Base-by-base conservation (phyloP, 345 rosid species). In the Sonneratia alba region DNA sequence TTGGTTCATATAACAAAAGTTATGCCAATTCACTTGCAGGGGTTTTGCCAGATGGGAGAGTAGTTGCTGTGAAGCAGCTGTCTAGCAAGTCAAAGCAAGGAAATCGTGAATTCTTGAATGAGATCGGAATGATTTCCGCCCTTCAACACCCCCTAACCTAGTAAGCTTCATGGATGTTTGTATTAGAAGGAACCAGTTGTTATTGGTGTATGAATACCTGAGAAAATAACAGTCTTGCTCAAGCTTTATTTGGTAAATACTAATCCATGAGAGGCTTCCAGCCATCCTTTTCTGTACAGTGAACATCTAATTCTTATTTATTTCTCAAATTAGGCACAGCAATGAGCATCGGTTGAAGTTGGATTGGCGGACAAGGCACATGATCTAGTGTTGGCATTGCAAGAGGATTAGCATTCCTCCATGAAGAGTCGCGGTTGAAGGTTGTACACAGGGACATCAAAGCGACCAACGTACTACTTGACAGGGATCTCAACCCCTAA, bases 111-210 rank as follows among this genome's bases (percentile, higher is more conserved):
- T 73, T 73, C 55, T 27, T 73, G 36, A 73, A 53, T 66, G 75
- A 73, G 70, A 51, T 73, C 22, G 75, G 75, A 53, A 73, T 73
- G 75, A 73, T 73, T 36, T 73, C 75, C 15, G 75, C 75, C 22
- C 66, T 73, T 37, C 75, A 73, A 9, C 75, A 73, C n/a, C n/a
- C 55, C 70, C n/a, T 10, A 70, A 73, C 53, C 75, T 73, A n/a
- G 70, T 73, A 73, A 73, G 69, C 75, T 73, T n/a, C 53, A 65
- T 9, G 75, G 75, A 4, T 73, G 70, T n/a, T 38, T 73, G 70
- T 27, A 12, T n/a, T 66, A 13, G 70, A 73, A 65, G 75, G 40
- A 73, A 73, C 36, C 75, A 66, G 49, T 40, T 73, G 19, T 36
- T 66, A 53, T 1, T 73, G 22, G 75, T 73, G 9, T 73, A 73